Conservation (phyloP, 352 stramenopile species). For the Phytophthora melonis region DNA sequence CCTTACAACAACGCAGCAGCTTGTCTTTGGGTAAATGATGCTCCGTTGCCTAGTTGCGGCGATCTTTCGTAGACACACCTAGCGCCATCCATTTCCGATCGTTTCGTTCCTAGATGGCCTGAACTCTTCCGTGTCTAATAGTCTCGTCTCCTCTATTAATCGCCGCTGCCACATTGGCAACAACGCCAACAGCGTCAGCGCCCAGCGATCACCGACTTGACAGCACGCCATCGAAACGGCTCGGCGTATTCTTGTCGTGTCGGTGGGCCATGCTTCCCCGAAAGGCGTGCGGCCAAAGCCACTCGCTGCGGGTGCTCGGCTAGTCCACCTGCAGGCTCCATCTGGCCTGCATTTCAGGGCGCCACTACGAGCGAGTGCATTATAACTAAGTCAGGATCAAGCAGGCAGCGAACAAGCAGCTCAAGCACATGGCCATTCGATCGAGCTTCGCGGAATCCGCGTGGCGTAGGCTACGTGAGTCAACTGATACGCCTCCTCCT, state of each 20-base stretch:
- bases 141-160: not conserved
- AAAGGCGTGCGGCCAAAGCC: conserved; percentile 1
- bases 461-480: conserved; percentile 24
- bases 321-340: conserved; percentile 26
- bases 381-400: conserved; percentile 1
- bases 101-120: not conserved
- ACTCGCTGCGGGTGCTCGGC: conserved; percentile 9
- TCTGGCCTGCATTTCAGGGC: conserved; percentile 35
- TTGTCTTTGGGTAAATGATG: not conserved
- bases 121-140: too few species aligned
- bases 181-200: not conserved
- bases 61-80: not conserved
- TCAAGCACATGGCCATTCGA: conserved; percentile 11
- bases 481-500: conserved; percentile 14
- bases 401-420: conserved; percentile 8
- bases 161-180: not conserved
- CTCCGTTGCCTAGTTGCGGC: not conserved
- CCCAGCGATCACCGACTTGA: not conserved
- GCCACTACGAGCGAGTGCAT: not conserved
- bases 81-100: not conserved
- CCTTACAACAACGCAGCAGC: too few species aligned
- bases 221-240: conserved; percentile 2
- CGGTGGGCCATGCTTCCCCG: not conserved
- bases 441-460: conserved; percentile 27
- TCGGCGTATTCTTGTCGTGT: conserved; percentile 5